These are phyloP conservation scores for Backusella tuberculispora DNA, from an alignment of 192 early-diverging fungal species.

Conservation along the genomic window DNA sequence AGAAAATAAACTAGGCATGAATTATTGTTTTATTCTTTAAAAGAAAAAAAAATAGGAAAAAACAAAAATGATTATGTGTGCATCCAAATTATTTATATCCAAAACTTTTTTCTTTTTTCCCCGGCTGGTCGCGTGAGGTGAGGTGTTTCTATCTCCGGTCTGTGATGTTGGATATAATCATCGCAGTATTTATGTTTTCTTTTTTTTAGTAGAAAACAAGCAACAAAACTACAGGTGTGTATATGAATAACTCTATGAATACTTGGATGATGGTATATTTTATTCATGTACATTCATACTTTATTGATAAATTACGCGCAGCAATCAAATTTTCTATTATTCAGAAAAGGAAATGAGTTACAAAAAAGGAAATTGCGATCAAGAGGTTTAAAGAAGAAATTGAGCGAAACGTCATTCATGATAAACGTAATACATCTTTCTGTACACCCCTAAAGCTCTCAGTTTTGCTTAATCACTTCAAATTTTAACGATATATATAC, in stretches of 20 bases:
- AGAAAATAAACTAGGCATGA: constrained; percentile 25
- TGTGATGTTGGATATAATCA: not conserved
- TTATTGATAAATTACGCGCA: too few relatives aligned
- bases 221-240: not conserved
- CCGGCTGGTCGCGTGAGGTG: constrained; percentile 14
- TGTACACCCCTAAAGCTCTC: not conserved
- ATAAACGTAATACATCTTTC: not conserved
- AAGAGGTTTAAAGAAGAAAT: not conserved
- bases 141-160: constrained; percentile 7
- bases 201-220: not conserved
- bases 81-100: not conserved
- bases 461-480: too few relatives aligned
- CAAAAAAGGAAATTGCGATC: not conserved
- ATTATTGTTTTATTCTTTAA: not conserved
- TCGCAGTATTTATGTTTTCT: not conserved
- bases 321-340: not conserved
- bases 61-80: not conserved
- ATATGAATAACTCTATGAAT: not conserved
- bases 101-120: constrained; percentile 13
- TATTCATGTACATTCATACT: too few relatives aligned
- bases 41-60: not conserved
- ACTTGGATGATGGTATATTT: not conserved
- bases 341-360: constrained; percentile 15
- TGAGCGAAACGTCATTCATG: not conserved
- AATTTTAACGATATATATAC: not conserved